Evolutionary conservation across 2,329 filamentous ascomycete genomes (phyloP).

Genomic region (Paecilomyces sp.): DNA sequence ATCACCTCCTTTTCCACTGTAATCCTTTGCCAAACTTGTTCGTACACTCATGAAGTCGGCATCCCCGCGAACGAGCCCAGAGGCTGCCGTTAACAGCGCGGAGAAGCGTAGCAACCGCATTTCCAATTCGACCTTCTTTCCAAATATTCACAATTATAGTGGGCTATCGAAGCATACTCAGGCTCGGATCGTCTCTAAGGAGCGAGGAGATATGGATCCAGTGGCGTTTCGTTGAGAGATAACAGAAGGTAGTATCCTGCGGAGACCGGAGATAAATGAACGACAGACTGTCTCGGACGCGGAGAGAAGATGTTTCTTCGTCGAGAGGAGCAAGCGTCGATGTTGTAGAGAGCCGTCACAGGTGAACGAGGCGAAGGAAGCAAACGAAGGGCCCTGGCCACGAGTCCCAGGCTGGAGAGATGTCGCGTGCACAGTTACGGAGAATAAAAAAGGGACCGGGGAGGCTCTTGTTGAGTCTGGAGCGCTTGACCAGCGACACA

Average conservation of each 20-base stretch:
- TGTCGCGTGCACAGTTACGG: conserved; percentile 2
- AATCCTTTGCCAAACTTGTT: conserved; percentile 30
- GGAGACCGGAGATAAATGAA: background rate
- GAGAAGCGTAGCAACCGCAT: conserved; percentile 1
- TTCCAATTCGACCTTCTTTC: background rate
- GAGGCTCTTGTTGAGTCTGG: background rate
- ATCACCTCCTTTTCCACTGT: conserved; percentile 31
- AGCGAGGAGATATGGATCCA: background rate
- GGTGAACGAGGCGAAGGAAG: background rate
- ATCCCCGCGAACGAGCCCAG: conserved; percentile 20
- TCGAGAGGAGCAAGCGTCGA: background rate
- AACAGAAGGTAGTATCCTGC: background rate
- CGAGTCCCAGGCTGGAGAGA: background rate
- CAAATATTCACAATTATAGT: background rate
- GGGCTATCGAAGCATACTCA: background rate
- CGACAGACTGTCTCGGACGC: background rate
- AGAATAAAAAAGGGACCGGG: background rate
- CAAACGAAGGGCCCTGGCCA: background rate
- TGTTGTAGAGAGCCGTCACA: background rate
- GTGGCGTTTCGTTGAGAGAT: background rate
- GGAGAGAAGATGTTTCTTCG: background rate
- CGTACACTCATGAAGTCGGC: conserved; percentile 39
- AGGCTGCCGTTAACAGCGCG: conserved; percentile 2
- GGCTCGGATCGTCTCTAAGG: background rate
- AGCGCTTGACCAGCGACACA: background rate